Evolutionary conservation across 805 yeast species (phyloP).

Genomic region (Kodamaea nitidulidarum): DNA sequence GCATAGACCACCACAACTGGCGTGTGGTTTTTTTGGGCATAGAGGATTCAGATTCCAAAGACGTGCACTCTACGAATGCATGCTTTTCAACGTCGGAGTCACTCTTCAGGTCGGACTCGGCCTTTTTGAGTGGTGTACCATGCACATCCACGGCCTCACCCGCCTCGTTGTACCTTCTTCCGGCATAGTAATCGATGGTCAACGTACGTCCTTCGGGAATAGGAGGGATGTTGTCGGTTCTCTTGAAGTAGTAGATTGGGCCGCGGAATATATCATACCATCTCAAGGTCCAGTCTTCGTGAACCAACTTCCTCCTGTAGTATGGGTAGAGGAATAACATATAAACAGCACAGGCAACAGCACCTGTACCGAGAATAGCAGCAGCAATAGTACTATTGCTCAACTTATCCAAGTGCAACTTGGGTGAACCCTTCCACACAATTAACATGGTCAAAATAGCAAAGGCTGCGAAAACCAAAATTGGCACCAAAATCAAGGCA

Average conservation of each 20-base stretch:
- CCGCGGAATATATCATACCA: slow-evolving; percentile 56
- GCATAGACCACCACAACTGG: slow-evolving; percentile 38
- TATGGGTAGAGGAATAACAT: slow-evolving; percentile 56
- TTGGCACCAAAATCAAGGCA: slow-evolving; percentile 56
- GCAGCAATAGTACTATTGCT: slow-evolving; percentile 51
- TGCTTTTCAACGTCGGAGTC: slow-evolving; percentile 16
- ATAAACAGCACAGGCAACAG: slow-evolving; percentile 49
- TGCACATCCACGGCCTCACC: slow-evolving; percentile 11
- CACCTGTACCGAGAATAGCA: slow-evolving; percentile 63
- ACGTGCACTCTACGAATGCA: slow-evolving; percentile 11
- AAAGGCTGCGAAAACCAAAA: slow-evolving; percentile 56
- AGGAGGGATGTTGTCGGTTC: slow-evolving; percentile 60
- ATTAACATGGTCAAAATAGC: slow-evolving; percentile 69
- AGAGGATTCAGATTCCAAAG: slow-evolving; percentile 8
- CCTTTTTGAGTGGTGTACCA: slow-evolving; percentile 13
- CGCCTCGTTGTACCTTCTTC: slow-evolving; percentile 42
- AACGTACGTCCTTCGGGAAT: slow-evolving; percentile 55
- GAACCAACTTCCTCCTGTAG: slow-evolving; percentile 54
- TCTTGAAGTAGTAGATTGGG: slow-evolving; percentile 50
- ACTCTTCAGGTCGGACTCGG: slow-evolving; percentile 11
- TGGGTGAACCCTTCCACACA: slow-evolving; percentile 79
- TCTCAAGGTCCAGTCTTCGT: slow-evolving; percentile 63
- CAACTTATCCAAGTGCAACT: slow-evolving; percentile 51
- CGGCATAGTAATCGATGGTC: slow-evolving; percentile 62
- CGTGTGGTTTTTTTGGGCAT: slow-evolving; percentile 30